A percentile compares a stretch with the other conserved stretches of the same genome.
These are phyloP conservation scores for Saposhnikovia divaricata DNA, from an alignment of 129 eudicot species.

Conservation along the genomic window DNA sequence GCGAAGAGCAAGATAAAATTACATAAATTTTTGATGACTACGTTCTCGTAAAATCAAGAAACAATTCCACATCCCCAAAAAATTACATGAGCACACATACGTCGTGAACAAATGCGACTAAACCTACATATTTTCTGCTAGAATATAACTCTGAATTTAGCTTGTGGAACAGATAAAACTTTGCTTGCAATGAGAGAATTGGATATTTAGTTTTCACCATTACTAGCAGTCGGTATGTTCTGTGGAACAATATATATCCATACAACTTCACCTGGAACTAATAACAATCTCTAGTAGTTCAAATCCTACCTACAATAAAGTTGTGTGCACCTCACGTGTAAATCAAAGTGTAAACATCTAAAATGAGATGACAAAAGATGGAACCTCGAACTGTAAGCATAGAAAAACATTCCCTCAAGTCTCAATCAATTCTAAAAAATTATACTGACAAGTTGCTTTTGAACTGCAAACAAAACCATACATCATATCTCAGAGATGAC, in stretches of 20 bases:
- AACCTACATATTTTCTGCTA: background rate
- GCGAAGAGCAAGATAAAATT: background rate
- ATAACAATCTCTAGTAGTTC: background rate
- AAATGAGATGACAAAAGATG: background rate
- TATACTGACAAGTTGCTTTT: background rate
- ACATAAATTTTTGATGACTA: background rate
- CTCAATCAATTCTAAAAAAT: background rate
- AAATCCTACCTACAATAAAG: background rate
- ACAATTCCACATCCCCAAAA: background rate
- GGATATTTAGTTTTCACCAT: background rate
- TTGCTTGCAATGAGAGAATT: background rate
- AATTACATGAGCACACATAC: background rate
- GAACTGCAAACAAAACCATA: conserved; percentile 29
- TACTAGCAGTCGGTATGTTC: background rate
- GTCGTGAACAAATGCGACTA: background rate
- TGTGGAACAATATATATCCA: background rate
- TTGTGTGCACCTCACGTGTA: background rate
- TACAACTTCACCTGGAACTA: background rate
- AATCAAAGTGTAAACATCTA: background rate
- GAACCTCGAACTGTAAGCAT: background rate
- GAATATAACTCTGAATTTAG: background rate
- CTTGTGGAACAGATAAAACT: background rate
- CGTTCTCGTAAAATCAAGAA: background rate
- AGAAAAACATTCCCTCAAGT: background rate
- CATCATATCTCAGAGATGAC: conserved; percentile 52